Evolutionary conservation across 2,329 filamentous ascomycete species (phyloP), one percentile per base, ranked within the genome.

Genomic region (Fusarium siculi): DNA sequence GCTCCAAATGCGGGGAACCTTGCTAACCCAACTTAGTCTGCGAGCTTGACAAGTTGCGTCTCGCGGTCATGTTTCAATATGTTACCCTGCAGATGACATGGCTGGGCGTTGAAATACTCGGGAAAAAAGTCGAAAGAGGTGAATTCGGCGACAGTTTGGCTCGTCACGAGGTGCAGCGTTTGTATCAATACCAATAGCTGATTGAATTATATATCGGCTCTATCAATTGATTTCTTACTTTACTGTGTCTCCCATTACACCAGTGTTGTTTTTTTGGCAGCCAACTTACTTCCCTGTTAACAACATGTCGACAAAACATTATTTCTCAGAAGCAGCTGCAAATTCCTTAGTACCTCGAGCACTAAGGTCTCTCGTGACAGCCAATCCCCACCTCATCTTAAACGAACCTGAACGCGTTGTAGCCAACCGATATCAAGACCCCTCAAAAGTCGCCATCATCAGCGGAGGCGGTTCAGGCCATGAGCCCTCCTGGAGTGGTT

Each of bases 201-300:
- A 16, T 10, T 16, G 14, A 23, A 10, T 23, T 23, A 42, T 42
- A 42, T 42, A 42, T 40, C 37, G 11, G 12, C 37, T 40, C 7
- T 14, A 9, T 21, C 19, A 40, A 40, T 5, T 21, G 11, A 8
- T 21, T 11, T 21, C 4, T 21, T 9, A 14, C 3, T 21, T 21
- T 21, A 40, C 19, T 14, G 4, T 8, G 19, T 32, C 4, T 32
- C 11, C 2, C 4, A 32, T 2, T 6, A 32, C 11, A 14, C 32
- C 4, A 14, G 32, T 14, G 32, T 32, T 32, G 2, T 7, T 9
- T 11, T 14, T 14, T 21, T 5, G 3, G 1, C 4, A 0, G 1
- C 1, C 19, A 0, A 14, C 3, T 1, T 5, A 1, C 0, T 5
- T 6, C 12, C 3, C 0, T 14, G 8, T 0, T 21, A 0, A 7